Evolutionary conservation across 768 basidiomycete species (phyloP).

Genomic region (Auriscalpium vulgare): DNA sequence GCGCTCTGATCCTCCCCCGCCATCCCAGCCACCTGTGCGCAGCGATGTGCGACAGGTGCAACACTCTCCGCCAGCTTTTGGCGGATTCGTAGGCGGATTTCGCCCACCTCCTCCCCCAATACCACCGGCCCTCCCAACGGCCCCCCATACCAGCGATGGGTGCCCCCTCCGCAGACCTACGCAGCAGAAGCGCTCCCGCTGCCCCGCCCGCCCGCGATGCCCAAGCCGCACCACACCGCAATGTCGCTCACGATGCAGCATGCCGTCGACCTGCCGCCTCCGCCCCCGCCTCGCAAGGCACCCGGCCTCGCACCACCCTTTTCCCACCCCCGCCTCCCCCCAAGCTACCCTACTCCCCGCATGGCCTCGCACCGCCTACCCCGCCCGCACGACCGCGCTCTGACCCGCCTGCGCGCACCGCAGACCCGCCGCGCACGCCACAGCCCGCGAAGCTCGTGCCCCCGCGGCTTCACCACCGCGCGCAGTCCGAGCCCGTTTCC

Average conservation of each 20-base stretch:
- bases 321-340: slow-evolving; percentile 14
- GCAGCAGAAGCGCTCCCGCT: slow-evolving; percentile 19
- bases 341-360: not conserved
- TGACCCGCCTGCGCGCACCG: not conserved
- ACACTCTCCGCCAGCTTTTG: not conserved
- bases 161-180: slow-evolving; percentile 6
- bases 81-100: slow-evolving; percentile 46
- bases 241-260: slow-evolving; percentile 31
- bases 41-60: not conserved
- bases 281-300: not conserved
- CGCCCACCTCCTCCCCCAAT: slow-evolving; percentile 13
- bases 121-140: not conserved
- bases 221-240: slow-evolving; percentile 24
- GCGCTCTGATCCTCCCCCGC: not conserved
- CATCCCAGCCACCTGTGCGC: not conserved
- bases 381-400: slow-evolving; percentile 26
- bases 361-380: slow-evolving; percentile 15
- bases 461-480: slow-evolving; percentile 1
- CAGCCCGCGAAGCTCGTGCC: slow-evolving; percentile 2
- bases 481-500: slow-evolving; percentile 14
- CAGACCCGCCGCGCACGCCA: slow-evolving; percentile 3
- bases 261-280: slow-evolving; percentile 17
- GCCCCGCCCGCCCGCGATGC: slow-evolving; percentile 26
- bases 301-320: slow-evolving; percentile 10
- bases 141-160: not conserved